Evolutionary conservation across 163 green algal genomes (phyloP).

Genomic region (Trebouxia gelatinosa): DNA sequence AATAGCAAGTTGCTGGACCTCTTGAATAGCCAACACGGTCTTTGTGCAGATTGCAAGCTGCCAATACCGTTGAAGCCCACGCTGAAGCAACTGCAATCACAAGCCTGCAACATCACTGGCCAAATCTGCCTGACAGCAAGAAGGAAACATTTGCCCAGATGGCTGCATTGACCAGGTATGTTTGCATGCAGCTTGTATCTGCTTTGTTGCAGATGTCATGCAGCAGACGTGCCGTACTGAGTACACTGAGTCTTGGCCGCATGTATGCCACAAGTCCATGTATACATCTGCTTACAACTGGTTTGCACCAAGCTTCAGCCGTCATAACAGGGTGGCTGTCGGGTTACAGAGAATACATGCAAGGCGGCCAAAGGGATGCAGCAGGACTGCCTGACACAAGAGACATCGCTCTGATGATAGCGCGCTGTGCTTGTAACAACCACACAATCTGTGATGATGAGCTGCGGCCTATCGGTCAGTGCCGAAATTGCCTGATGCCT

Average conservation of each 20-base stretch:
- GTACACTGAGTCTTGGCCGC: too few relatives aligned
- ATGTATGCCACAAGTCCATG: too few relatives aligned
- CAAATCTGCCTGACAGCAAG: not conserved
- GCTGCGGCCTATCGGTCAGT: constrained; percentile 53
- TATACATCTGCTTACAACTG: too few relatives aligned
- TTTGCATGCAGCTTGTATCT: too few relatives aligned
- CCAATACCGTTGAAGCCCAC: not conserved
- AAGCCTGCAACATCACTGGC: constrained; percentile 6
- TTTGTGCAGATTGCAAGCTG: not conserved
- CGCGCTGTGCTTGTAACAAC: constrained; percentile 74
- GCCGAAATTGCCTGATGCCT: too few relatives aligned
- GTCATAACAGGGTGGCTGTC: too few relatives aligned
- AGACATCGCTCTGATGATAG: constrained; percentile 62
- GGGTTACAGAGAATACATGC: constrained; percentile 56
- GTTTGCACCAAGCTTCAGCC: too few relatives aligned
- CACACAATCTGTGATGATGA: constrained; percentile 82
- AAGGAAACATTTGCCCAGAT: constrained; percentile 27
- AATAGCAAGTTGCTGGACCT: not conserved
- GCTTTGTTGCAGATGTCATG: too few relatives aligned
- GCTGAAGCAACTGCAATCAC: not conserved
- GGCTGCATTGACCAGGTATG: constrained; percentile 29
- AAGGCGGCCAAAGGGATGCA: not conserved
- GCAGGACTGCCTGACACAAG: constrained; percentile 27
- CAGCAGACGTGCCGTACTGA: too few relatives aligned
- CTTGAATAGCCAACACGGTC: not conserved